Conservation (phyloP, 179 eudicot species). For the Carnegiea gigantea region DNA sequence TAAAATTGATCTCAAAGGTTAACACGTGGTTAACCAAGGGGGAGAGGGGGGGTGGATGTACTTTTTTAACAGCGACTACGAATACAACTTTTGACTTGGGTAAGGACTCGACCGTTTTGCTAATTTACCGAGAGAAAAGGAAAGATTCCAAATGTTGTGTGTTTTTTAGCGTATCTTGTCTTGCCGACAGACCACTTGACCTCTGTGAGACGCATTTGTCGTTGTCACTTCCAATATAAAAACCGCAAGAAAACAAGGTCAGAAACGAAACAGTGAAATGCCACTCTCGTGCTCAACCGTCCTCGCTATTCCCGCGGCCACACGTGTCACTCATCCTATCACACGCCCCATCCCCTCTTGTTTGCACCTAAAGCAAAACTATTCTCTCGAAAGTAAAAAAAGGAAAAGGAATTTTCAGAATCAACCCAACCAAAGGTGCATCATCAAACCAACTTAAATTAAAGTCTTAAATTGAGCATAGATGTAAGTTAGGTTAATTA, state of each 20-base stretch:
- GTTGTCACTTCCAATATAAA: neutral
- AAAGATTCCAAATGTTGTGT: constrained; percentile 36
- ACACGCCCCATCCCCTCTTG: neutral
- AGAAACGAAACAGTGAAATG: neutral
- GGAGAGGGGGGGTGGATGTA: constrained; percentile 1
- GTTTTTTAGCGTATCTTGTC: constrained; percentile 25
- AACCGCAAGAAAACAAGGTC: neutral
- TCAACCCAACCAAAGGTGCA: no score
- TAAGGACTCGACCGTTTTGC: constrained; percentile 23
- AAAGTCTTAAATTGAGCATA: no score
- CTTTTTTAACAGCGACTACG: neutral
- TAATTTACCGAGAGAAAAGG: constrained; percentile 1
- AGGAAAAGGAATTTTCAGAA: no score
- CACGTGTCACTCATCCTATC: constrained; percentile 2
- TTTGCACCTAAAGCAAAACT: no score
- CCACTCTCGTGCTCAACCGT: constrained; percentile 29
- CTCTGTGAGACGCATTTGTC: constrained; percentile 27
- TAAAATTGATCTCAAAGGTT: neutral
- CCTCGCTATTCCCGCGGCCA: neutral
- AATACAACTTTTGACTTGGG: neutral
- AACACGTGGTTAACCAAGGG: neutral
- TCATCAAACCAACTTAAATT: no score
- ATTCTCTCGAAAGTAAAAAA: no score
- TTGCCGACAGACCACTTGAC: constrained; percentile 38
- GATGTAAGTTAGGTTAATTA: no score